phyloP scores from a whole-genome alignment of 1,139 yeast genomes.

The Komagataea norvegica region DNA sequence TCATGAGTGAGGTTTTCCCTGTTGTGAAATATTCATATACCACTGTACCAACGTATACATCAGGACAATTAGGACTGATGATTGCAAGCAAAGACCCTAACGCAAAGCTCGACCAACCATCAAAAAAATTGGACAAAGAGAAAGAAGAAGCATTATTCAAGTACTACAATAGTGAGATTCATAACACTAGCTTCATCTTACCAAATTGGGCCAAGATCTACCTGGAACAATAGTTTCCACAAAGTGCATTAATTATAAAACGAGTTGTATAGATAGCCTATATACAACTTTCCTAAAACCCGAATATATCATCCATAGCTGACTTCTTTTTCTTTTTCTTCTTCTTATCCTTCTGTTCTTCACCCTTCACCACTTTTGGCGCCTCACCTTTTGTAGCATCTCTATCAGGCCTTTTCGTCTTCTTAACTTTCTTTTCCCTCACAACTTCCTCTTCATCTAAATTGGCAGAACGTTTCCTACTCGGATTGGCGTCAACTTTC shows the following conservation, averaged over 20 bases:
- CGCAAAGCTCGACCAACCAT: conserved; percentile 51
- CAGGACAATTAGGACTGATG: conserved; percentile 89
- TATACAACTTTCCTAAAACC: conserved; percentile 18
- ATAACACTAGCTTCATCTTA: conserved; percentile 72
- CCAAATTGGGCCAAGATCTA: conserved; percentile 76
- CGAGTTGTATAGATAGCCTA: not conserved
- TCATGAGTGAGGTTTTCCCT: conserved; percentile 69
- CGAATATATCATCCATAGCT: conserved; percentile 60
- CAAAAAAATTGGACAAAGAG: conserved; percentile 43
- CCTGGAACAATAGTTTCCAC: conserved; percentile 22
- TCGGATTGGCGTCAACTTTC: no score
- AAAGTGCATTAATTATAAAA: not conserved
- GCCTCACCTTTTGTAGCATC: not conserved
- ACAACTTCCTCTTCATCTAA: no score
- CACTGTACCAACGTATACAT: conserved; percentile 93
- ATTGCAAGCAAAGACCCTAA: conserved; percentile 64
- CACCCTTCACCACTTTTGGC: conserved; percentile 10
- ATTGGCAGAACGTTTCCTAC: not conserved
- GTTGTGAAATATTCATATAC: conserved; percentile 79
- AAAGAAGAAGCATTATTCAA: conserved; percentile 51
- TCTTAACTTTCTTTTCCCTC: conserved; percentile 21
- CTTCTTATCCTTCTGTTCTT: conserved; percentile 31
- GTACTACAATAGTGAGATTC: conserved; percentile 73
- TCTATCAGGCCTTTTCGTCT: conserved; percentile 19
- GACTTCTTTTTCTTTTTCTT: conserved; percentile 42